A percentile compares a stretch with the other conserved stretches of the same genome.
phyloP scores from a whole-genome alignment of 2,329 filamentous ascomycete species.

The Diaporthe sp. region DNA sequence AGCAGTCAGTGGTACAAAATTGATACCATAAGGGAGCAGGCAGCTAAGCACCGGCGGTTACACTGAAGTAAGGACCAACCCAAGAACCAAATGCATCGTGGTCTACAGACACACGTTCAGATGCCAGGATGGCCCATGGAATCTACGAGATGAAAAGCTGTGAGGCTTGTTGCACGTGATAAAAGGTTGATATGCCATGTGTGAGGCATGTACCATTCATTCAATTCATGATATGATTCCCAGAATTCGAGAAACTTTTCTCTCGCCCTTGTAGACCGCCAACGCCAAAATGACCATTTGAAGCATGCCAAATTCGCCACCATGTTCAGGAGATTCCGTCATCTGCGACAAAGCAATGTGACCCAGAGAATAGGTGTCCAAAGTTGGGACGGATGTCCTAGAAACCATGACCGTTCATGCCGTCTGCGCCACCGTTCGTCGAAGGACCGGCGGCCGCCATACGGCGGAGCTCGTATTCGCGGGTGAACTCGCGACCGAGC shows the following conservation, averaged over 20 bases:
- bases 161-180: not conserved
- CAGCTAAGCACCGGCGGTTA: not conserved
- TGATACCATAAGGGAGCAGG: slow-evolving; percentile 3
- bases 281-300: slow-evolving; percentile 32
- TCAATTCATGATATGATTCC: slow-evolving; percentile 20
- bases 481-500: slow-evolving; percentile 89
- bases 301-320: slow-evolving; percentile 19
- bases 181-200: not conserved
- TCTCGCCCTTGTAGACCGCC: not conserved
- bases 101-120: not conserved
- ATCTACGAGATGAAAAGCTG: not conserved
- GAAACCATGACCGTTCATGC: slow-evolving; percentile 46
- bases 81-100: not conserved
- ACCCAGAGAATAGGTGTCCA: not conserved
- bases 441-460: slow-evolving; percentile 80
- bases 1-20: not conserved
- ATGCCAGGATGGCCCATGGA: not conserved
- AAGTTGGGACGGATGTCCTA: slow-evolving; percentile 36
- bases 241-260: not conserved
- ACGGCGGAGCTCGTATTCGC: slow-evolving; percentile 90
- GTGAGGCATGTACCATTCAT: not conserved
- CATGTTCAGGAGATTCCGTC: not conserved
- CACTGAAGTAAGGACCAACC: not conserved
- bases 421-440: slow-evolving; percentile 51
- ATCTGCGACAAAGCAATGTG: not conserved